These are phyloP conservation scores for Draba incana DNA, from an alignment of 345 rosid species.

Conservation along the genomic window DNA sequence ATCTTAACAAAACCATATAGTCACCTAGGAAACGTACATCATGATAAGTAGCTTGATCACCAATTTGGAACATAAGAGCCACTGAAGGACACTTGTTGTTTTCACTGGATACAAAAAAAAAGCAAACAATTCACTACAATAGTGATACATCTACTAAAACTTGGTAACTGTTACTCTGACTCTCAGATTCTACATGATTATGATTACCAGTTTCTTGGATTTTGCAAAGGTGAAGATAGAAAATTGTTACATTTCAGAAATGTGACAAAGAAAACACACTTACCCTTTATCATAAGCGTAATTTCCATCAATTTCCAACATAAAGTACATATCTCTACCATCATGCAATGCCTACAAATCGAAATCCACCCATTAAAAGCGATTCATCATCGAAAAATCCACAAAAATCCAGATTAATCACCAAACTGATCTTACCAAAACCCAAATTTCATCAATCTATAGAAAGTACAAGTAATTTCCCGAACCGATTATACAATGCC, in stretches of 20 bases:
- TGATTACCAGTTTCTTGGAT: conserved; percentile 20
- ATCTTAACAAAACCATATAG: neutral
- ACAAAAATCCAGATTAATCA: conserved; percentile 11
- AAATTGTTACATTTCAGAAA: no score
- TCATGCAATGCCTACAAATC: conserved; percentile 84
- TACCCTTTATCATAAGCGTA: conserved; percentile 88
- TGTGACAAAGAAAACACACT: conserved; percentile 5
- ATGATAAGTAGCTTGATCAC: conserved; percentile 84
- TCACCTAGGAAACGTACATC: conserved; percentile 51
- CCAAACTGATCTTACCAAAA: conserved; percentile 17
- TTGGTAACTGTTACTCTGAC: neutral
- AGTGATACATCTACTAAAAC: conserved; percentile 3
- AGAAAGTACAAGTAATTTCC: neutral
- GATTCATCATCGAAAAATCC: neutral
- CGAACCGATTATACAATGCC: conserved; percentile 18
- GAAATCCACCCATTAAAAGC: neutral
- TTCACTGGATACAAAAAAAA: conserved; percentile 58
- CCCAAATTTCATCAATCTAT: conserved; percentile 1
- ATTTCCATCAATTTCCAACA: conserved; percentile 86
- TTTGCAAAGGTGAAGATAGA: neutral
- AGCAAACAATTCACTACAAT: conserved; percentile 28
- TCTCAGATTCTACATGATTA: conserved; percentile 1
- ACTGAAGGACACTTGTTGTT: conserved; percentile 80
- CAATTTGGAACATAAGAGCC: conserved; percentile 94
- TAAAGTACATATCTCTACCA: conserved; percentile 76